A percentile compares a stretch with the other conserved stretches of the same genome.
These are phyloP conservation scores for Neopestalotiopsis rosae DNA, from an alignment of 2,329 filamentous ascomycete genomes.

Conservation along the genomic window DNA sequence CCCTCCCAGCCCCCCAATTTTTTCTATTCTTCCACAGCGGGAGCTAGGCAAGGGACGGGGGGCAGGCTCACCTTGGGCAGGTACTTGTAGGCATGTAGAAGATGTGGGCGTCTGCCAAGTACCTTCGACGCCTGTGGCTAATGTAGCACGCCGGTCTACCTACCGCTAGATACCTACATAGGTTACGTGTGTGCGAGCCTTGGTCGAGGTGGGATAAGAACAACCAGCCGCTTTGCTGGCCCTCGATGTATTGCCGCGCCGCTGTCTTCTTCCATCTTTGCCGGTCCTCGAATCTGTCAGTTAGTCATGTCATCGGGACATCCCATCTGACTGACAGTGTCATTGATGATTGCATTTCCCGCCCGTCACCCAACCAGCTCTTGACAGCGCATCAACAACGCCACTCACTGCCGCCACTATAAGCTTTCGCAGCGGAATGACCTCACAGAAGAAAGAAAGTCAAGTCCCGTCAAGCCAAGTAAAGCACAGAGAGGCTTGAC, in stretches of 20 bases:
- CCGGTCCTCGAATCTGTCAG: too few species aligned
- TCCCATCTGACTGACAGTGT: background rate
- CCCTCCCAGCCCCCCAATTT: slow-evolving; percentile 13
- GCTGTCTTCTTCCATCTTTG: too few species aligned
- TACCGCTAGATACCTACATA: background rate
- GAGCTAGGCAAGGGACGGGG: slow-evolving; percentile 11
- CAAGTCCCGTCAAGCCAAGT: background rate
- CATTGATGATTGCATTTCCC: background rate
- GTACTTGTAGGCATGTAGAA: background rate
- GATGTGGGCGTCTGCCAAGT: too few species aligned
- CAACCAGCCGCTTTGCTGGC: background rate
- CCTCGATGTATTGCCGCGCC: too few species aligned
- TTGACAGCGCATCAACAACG: slow-evolving; percentile 7
- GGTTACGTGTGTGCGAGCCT: background rate
- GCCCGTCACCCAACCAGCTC: background rate
- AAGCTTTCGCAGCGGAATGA: slow-evolving; percentile 1
- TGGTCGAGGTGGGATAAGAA: background rate
- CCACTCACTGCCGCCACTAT: background rate
- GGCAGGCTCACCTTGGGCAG: background rate
- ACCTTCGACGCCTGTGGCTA: background rate
- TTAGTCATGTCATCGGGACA: too few species aligned
- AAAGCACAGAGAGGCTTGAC: background rate
- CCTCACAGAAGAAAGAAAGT: slow-evolving; percentile 12
- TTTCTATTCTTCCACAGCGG: slow-evolving; percentile 7
- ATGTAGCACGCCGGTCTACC: too few species aligned